Conservation (phyloP, 176 grass and related monocot species). For the Oropetium thomaeum region DNA sequence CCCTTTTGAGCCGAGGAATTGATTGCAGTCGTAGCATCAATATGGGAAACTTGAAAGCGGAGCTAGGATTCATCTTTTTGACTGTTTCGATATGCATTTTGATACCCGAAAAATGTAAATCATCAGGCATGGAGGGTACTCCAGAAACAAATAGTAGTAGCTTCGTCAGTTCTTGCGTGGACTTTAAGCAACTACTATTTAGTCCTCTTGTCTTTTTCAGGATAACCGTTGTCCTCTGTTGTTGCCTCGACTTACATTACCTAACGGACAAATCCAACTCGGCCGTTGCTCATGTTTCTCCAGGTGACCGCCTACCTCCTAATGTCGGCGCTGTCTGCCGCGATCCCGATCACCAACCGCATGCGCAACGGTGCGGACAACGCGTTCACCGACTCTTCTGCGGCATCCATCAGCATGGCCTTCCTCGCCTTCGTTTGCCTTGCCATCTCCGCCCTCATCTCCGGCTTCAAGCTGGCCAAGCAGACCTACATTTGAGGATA, state of each 20-base stretch:
- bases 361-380: conserved; percentile 71
- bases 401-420: conserved; percentile 89
- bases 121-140: neutral
- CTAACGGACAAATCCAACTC: neutral
- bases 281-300: neutral
- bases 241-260: neutral
- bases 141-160: neutral
- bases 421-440: conserved; percentile 85
- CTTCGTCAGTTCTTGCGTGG: too few species aligned
- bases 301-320: conserved; percentile 80
- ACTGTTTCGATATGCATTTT: neutral
- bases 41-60: neutral
- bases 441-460: conserved; percentile 64
- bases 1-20: neutral
- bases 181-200: neutral
- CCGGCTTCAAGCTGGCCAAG: conserved; percentile 79
- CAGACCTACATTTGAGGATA: conserved; percentile 63
- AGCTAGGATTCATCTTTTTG: neutral
- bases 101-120: neutral
- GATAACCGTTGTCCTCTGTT: neutral
- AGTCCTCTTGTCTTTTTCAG: neutral
- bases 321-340: conserved; percentile 75
- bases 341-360: conserved; percentile 78
- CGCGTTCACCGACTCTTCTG: conserved; percentile 77
- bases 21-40: neutral